Percentiles rank a stretch among this genome's conserved stretches.
phyloP scores from a whole-genome alignment of 257 asterid species.

The Paraleonurus japonicus region DNA sequence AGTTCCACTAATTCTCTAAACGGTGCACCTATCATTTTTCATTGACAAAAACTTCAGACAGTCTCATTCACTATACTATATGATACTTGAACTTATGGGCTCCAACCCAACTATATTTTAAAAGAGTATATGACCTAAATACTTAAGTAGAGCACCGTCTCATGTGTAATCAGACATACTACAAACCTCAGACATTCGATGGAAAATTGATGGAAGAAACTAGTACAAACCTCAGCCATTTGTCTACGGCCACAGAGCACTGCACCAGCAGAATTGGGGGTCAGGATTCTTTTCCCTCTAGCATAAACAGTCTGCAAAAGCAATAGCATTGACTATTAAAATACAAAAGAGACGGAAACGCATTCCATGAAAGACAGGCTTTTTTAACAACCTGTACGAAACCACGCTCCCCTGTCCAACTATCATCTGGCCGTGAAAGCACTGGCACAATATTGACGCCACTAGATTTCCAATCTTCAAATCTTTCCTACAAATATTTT shows the following conservation, averaged over 20 bases:
- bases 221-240: conserved; percentile 80
- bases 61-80: too few species aligned
- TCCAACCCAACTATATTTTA: too few species aligned
- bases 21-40: neutral
- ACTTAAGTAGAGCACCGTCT: too few species aligned
- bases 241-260: conserved; percentile 89
- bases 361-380: conserved; percentile 4
- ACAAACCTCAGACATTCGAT: neutral
- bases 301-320: conserved; percentile 79
- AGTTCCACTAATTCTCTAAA: neutral
- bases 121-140: neutral
- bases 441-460: conserved; percentile 79
- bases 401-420: conserved; percentile 82
- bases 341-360: neutral
- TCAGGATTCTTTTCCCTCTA: conserved; percentile 57
- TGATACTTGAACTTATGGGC: too few species aligned
- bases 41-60: neutral
- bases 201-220: neutral
- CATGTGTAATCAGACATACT: neutral
- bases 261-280: conserved; percentile 70
- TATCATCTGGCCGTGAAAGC: conserved; percentile 76
- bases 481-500: conserved; percentile 57
- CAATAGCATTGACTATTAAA: conserved; percentile 2
- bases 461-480: conserved; percentile 73
- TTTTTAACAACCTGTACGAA: conserved; percentile 62